Evolutionary conservation across 2,329 filamentous ascomycete species (phyloP).

Genomic region (Colletotrichum incanum): DNA sequence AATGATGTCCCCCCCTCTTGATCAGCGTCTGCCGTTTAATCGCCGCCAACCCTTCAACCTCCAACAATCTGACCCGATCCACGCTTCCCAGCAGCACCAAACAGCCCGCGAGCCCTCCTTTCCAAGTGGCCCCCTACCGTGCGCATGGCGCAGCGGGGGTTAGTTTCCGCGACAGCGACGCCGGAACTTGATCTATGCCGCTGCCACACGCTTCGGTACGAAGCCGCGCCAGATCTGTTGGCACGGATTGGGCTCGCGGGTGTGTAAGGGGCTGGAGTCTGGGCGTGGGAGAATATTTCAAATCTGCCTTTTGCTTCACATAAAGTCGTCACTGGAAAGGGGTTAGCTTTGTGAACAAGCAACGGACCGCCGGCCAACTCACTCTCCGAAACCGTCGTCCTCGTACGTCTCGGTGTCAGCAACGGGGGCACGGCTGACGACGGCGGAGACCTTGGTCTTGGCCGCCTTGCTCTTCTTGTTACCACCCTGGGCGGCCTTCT

Average conservation of each 20-base stretch:
- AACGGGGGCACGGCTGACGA: conserved; percentile 72
- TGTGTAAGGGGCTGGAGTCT: conserved; percentile 23
- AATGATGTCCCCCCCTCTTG: conserved; percentile 4
- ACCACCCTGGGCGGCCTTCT: conserved; percentile 94
- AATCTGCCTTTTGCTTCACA: conserved; percentile 66
- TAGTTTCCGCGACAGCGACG: conserved; percentile 19
- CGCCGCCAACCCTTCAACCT: conserved; percentile 6
- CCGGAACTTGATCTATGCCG: neutral
- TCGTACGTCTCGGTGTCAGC: conserved; percentile 86
- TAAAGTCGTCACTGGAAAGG: conserved; percentile 75
- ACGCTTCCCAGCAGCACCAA: conserved; percentile 18
- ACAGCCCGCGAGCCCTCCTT: conserved; percentile 18
- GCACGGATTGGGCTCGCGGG: conserved; percentile 22
- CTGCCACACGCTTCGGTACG: conserved; percentile 22
- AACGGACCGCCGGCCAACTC: conserved; percentile 61
- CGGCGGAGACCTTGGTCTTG: conserved; percentile 92
- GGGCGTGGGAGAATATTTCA: conserved; percentile 38
- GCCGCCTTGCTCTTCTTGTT: conserved; percentile 98
- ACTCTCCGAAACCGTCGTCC: conserved; percentile 87
- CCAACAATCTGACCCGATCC: neutral
- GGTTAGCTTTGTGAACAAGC: conserved; percentile 44
- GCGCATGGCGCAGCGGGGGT: conserved; percentile 17
- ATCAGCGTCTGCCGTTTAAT: conserved; percentile 16
- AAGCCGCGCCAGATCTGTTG: conserved; percentile 26
- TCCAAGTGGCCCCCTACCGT: neutral